Conservation (phyloP, 176 grass and related monocot genomes). For the Rhynchospora breviuscula region DNA sequence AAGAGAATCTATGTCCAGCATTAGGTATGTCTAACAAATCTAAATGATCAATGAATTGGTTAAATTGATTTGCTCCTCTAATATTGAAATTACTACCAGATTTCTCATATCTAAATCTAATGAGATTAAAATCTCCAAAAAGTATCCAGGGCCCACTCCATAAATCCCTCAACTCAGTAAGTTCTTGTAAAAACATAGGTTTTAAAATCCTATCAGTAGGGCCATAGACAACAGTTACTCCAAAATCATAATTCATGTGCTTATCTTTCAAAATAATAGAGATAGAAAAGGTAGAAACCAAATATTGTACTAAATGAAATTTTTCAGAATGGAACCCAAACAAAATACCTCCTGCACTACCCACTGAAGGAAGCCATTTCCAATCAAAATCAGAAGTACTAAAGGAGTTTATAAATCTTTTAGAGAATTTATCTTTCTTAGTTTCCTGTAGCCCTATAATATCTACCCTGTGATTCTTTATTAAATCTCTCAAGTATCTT, state of each 20-base stretch:
- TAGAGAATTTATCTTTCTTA: too few relatives aligned
- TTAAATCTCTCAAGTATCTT: too few relatives aligned
- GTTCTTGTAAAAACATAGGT: not conserved
- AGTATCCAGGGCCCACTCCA: not conserved
- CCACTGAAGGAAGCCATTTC: too few relatives aligned
- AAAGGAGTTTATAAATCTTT: too few relatives aligned
- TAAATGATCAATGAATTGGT: not conserved
- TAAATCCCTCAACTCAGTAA: accelerated
- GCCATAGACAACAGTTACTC: not conserved
- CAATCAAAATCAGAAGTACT: too few relatives aligned
- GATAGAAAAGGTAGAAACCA: too few relatives aligned
- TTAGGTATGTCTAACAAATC: not conserved
- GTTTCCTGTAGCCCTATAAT: too few relatives aligned
- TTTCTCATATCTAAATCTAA: not conserved
- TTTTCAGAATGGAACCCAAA: too few relatives aligned
- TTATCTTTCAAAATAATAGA: too few relatives aligned
- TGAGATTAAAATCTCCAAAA: not conserved
- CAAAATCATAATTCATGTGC: not conserved
- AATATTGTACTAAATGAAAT: too few relatives aligned
- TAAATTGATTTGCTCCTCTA: not conserved
- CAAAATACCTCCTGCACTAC: too few relatives aligned
- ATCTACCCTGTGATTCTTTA: too few relatives aligned
- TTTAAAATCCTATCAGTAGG: not conserved
- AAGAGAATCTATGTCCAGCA: not conserved
- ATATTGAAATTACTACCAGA: not conserved